Evolutionary conservation across 257 asterid species (phyloP).

Genomic region (Coffea canephora): DNA sequence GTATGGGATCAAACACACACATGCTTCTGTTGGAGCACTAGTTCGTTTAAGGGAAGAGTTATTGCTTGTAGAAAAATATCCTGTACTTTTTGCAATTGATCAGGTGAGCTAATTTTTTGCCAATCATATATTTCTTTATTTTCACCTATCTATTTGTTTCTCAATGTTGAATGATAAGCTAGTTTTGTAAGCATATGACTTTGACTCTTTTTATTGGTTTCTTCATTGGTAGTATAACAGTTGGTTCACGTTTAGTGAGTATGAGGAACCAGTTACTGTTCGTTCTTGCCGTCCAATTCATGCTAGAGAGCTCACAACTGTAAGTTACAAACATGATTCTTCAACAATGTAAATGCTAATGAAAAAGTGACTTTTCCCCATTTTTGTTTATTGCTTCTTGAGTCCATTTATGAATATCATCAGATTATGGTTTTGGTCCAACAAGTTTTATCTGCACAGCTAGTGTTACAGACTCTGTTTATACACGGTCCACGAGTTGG

Average conservation of each 20-base stretch:
- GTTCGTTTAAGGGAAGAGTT: conserved; percentile 91
- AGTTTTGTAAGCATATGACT: conserved; percentile 17
- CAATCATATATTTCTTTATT: not conserved
- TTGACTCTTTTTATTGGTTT: conserved; percentile 27
- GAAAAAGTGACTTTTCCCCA: not conserved
- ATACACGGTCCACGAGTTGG: not conserved
- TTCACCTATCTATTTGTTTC: not conserved
- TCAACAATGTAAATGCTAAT: not conserved
- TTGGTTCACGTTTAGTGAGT: conserved; percentile 94
- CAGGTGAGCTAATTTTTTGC: conserved; percentile 55
- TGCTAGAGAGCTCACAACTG: conserved; percentile 81
- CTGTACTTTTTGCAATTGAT: conserved; percentile 93
- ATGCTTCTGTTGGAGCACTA: conserved; percentile 86
- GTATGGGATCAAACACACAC: conserved; percentile 60
- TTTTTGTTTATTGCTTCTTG: not conserved
- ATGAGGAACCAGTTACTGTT: conserved; percentile 79
- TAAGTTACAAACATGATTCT: conserved; percentile 32
- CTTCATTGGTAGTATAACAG: conserved; percentile 70
- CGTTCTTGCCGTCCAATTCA: conserved; percentile 83
- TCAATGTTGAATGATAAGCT: not conserved
- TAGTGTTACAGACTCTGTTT: not conserved
- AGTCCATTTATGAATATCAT: not conserved
- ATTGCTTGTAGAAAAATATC: conserved; percentile 71
- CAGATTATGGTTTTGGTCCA: not conserved
- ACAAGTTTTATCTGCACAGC: not conserved